These are phyloP conservation scores for Sarcodon aspratus DNA, from an alignment of 768 basidiomycete genomes.

Conservation along the genomic window DNA sequence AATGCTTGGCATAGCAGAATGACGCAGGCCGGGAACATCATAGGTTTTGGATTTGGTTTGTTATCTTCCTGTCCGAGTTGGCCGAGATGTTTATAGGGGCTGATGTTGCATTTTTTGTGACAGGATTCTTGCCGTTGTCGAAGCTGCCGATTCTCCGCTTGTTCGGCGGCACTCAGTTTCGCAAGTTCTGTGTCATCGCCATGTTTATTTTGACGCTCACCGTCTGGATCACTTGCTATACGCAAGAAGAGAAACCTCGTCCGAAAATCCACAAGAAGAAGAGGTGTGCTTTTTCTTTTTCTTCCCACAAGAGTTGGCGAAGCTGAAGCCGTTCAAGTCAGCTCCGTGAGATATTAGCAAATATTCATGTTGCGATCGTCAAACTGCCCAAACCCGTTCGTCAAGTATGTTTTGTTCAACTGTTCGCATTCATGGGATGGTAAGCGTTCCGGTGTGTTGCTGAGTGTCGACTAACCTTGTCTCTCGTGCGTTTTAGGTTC, in stretches of 20 bases:
- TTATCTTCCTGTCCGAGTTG: neutral
- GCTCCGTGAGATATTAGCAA: conserved; percentile 62
- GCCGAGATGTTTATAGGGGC: neutral
- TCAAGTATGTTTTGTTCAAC: conserved; percentile 85
- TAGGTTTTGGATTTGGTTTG: conserved; percentile 79
- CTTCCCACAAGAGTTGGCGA: neutral
- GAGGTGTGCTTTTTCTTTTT: conserved; percentile 8
- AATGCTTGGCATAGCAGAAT: conserved; percentile 98
- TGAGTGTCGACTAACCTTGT: neutral
- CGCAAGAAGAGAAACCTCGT: conserved; percentile 70
- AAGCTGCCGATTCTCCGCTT: conserved; percentile 66
- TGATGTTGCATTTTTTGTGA: neutral
- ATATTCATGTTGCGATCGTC: conserved; percentile 62
- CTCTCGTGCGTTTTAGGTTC: conserved; percentile 43
- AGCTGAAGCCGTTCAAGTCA: conserved; percentile 25
- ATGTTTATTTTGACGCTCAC: conserved; percentile 69
- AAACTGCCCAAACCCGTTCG: conserved; percentile 77
- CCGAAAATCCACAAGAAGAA: conserved; percentile 27
- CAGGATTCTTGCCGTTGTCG: conserved; percentile 84
- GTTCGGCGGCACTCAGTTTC: conserved; percentile 87
- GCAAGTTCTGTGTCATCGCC: conserved; percentile 88
- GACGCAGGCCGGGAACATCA: conserved; percentile 93
- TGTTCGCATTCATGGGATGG: conserved; percentile 98
- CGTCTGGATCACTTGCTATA: conserved; percentile 83
- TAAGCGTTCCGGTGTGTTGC: conserved; percentile 20